Evolutionary conservation across 305 asterid species (phyloP), one percentile per base, ranked within the genome.

Genomic region (Plantago lanceolata): DNA sequence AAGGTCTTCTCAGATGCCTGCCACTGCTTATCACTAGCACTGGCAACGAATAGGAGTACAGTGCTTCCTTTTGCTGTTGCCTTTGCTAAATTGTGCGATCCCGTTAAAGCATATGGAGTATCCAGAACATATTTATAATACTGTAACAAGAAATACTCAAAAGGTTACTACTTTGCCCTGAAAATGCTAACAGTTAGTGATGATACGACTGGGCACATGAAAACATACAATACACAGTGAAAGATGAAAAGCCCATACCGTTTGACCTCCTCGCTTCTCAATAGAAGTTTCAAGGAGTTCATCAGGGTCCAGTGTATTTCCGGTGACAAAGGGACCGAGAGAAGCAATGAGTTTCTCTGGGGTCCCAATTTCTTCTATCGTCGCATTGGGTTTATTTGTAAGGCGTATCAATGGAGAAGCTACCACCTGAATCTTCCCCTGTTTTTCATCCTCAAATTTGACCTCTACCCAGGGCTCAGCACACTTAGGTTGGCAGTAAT

Each of bases 381-480:
- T 93, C 13, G 97, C 97, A 14, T 81, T 82, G 35, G 97, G 96
- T 70, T 83, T 93, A 88, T 93, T 93, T 4, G 99, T 93, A 28
- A 93, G 85, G 58, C 98, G 91, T 48, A 89, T 83, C 73, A 93
- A 63, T 28, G 97, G 99, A 52, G 99, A 85, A 31, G 87, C 99
- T 73, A 93, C 99, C 43, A 93, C 97, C 71, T 93, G 99, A 63
- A 89, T 63, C 61, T 80, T 87, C 3, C 99, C 99, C 73, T 89
- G 96, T 63, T 76, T 87, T 54, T 75, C 95, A 51, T 89, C 82
- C 75, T 93, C 97, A 63, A 93, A 93, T 64, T 87, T 93, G n/a
- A 93, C 97, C 85, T 93, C 97, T 6, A 93, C 69, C 97, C 98
- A 90, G 0, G 99, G 99, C 81, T 89, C 99, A 0, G 99, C 99